A percentile compares a stretch with the other conserved stretches of the same genome.
Conservation (phyloP, 2,329 filamentous ascomycete species). For the Venturia carpophila region DNA sequence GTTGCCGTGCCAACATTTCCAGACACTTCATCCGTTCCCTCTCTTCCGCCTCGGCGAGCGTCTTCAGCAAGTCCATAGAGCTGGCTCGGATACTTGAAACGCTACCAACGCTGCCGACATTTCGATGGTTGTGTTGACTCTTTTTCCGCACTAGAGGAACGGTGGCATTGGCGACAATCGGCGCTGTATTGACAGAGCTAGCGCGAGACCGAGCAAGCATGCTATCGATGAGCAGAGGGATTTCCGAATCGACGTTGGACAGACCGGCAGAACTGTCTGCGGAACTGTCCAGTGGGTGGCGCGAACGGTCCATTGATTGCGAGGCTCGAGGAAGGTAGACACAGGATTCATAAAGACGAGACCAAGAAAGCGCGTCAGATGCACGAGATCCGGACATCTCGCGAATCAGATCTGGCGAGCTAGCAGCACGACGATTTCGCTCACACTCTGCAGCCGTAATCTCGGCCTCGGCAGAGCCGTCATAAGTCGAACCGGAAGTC, state of each 20-base stretch:
- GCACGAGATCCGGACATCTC: conserved; percentile 1
- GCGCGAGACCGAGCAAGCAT: neutral
- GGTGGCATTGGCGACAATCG: neutral
- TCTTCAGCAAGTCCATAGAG: conserved; percentile 34
- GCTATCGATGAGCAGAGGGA: conserved; percentile 5
- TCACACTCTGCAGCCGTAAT: neutral
- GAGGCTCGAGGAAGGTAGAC: conserved; percentile 21
- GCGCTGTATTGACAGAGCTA: neutral
- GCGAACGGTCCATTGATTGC: conserved; percentile 14
- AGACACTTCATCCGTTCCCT: conserved; percentile 25
- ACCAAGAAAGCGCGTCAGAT: conserved; percentile 27
- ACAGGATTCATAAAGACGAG: conserved; percentile 31
- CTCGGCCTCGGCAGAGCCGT: conserved; percentile 1
- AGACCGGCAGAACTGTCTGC: neutral
- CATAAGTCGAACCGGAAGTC: neutral
- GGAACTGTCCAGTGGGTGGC: neutral
- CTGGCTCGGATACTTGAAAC: conserved; percentile 32
- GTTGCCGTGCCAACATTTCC: conserved; percentile 4
- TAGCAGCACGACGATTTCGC: neutral
- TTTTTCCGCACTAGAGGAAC: conserved; percentile 1
- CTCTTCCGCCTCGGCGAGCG: conserved; percentile 31
- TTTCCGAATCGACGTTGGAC: neutral
- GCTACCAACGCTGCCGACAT: conserved; percentile 24
- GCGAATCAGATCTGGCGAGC: conserved; percentile 5
- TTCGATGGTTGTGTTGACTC: conserved; percentile 21